Evolutionary conservation across 441 rosid species (phyloP).

Genomic region (Cnidoscolus chayamansa): DNA sequence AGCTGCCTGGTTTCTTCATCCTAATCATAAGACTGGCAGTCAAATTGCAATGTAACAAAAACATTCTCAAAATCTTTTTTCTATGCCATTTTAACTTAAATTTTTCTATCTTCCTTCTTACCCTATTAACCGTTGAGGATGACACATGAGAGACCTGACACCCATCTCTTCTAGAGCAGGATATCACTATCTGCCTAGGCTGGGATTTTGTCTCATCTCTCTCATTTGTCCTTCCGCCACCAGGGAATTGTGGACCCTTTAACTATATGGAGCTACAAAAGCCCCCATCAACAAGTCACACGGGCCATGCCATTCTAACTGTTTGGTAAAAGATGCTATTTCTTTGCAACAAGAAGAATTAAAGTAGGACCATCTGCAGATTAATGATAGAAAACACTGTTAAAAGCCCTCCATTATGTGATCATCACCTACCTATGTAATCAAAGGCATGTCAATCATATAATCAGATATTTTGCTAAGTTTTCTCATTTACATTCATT

Average conservation of each 20-base stretch:
- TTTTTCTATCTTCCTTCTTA: too few relatives aligned
- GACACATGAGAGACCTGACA: conserved; percentile 1
- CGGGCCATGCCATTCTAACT: conserved; percentile 12
- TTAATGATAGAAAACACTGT: background rate
- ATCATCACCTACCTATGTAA: conserved; percentile 1
- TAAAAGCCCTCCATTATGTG: background rate
- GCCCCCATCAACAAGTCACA: conserved; percentile 20
- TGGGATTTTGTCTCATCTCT: conserved; percentile 13
- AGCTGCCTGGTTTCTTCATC: background rate
- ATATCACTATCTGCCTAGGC: conserved; percentile 18
- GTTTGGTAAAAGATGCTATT: background rate
- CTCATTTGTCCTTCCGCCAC: background rate
- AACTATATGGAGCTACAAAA: background rate
- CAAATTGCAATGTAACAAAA: too few relatives aligned
- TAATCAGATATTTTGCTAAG: background rate
- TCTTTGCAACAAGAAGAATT: background rate
- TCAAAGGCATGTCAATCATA: background rate
- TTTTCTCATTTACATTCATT: background rate
- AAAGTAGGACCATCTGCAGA: conserved; percentile 6
- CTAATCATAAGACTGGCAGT: too few relatives aligned
- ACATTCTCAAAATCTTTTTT: too few relatives aligned
- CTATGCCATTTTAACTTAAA: too few relatives aligned
- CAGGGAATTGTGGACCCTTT: background rate
- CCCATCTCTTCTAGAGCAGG: background rate
- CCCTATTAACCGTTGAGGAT: conserved; percentile 1